A percentile compares a stretch with the other conserved stretches of the same genome.
These are phyloP conservation scores for Diplodia sapinea DNA, from an alignment of 2,329 filamentous ascomycete species.

Conservation along the genomic window DNA sequence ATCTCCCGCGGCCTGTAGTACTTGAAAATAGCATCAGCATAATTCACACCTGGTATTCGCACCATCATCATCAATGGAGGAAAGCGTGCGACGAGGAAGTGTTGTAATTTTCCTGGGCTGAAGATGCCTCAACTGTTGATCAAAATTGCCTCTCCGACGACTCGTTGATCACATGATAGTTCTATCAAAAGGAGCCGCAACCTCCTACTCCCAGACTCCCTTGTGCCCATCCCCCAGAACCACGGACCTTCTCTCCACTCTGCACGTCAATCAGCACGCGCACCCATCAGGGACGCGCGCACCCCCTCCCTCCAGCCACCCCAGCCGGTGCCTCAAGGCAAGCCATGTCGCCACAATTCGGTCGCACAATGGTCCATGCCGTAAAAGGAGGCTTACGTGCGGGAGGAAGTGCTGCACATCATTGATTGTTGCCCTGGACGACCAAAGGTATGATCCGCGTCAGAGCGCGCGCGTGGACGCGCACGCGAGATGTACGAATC, in stretches of 20 bases:
- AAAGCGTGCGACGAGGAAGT: not conserved
- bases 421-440: slow-evolving; percentile 7
- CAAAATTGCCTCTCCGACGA: not conserved
- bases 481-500: not conserved
- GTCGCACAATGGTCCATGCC: slow-evolving; percentile 8
- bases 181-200: not conserved
- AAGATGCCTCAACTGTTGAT: not conserved
- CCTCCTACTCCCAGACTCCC: not conserved
- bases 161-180: not conserved
- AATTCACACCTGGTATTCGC: not conserved
- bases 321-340: not conserved
- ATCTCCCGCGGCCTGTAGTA: not conserved
- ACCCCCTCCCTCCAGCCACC: not conserved
- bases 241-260: not conserved
- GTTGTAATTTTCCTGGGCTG: too few relatives aligned
- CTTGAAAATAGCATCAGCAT: not conserved
- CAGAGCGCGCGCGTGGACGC: not conserved
- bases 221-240: not conserved
- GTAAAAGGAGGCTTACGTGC: slow-evolving; percentile 12
- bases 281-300: not conserved
- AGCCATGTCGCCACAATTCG: not conserved
- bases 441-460: not conserved
- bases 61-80: not conserved
- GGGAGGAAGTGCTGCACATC: not conserved
- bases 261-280: slow-evolving; percentile 17